phyloP scores from a whole-genome alignment of 768 basidiomycete species.

The Rhodotorula babjevae region DNA sequence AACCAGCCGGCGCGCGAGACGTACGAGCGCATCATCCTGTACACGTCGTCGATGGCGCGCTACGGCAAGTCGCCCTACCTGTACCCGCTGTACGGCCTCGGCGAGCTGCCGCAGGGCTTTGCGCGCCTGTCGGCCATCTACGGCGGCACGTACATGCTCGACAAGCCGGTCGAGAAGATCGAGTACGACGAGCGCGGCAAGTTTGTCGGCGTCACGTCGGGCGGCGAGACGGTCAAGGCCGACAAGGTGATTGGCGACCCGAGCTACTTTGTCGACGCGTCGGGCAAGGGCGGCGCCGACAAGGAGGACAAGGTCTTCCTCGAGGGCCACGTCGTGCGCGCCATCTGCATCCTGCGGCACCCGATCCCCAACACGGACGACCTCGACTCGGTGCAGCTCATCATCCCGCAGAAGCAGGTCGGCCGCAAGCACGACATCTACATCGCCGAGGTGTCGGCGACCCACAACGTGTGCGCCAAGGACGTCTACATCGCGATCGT shows the following conservation, averaged over 20 bases:
- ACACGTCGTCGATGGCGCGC: slow-evolving; percentile 96
- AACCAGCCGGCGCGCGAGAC: slow-evolving; percentile 81
- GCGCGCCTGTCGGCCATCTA: slow-evolving; percentile 97
- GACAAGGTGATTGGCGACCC: slow-evolving; percentile 98
- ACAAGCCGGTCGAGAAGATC: slow-evolving; percentile 87
- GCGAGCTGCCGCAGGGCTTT: slow-evolving; percentile 97
- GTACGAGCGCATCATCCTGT: slow-evolving; percentile 91
- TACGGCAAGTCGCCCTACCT: slow-evolving; percentile 99
- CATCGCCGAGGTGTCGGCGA: slow-evolving; percentile 92
- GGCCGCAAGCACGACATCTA: slow-evolving; percentile 93
- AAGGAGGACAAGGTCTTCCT: slow-evolving; percentile 67
- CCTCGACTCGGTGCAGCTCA: slow-evolving; percentile 89
- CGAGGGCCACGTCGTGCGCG: slow-evolving; percentile 88
- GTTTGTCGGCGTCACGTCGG: slow-evolving; percentile 87
- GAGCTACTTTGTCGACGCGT: slow-evolving; percentile 74
- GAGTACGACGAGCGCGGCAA: slow-evolving; percentile 78
- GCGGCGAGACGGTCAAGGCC: slow-evolving; percentile 86
- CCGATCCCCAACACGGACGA: slow-evolving; percentile 97
- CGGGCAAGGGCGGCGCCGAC: slow-evolving; percentile 55
- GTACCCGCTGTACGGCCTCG: slow-evolving; percentile 96
- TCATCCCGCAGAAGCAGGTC: slow-evolving; percentile 98
- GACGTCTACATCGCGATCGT: slow-evolving; percentile 95
- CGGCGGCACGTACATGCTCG: slow-evolving; percentile 99
- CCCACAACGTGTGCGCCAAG: slow-evolving; percentile 95
- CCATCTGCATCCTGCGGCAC: slow-evolving; percentile 96